These are phyloP conservation scores for Isatis tinctoria DNA, from an alignment of 345 rosid species.

Conservation along the genomic window DNA sequence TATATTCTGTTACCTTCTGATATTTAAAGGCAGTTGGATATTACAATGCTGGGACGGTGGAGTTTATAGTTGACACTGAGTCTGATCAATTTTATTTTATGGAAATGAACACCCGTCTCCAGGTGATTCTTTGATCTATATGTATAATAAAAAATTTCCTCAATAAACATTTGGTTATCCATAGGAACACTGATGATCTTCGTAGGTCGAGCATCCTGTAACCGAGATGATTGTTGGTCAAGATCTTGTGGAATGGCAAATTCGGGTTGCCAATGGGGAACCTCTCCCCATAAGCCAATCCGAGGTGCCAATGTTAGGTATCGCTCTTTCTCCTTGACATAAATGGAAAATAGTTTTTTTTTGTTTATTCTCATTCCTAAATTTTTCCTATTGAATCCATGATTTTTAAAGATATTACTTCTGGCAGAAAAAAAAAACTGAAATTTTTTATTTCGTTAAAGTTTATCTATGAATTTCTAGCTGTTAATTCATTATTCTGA, in stretches of 20 bases:
- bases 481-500: neutral
- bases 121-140: conserved; percentile 44
- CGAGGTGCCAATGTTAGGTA: conserved; percentile 80
- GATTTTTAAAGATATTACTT: neutral
- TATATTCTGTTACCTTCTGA: conserved; percentile 32
- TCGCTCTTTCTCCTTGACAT: neutral
- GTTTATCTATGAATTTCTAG: neutral
- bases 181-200: conserved; percentile 19
- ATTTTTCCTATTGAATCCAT: neutral
- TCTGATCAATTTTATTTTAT: conserved; percentile 82
- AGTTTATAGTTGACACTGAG: conserved; percentile 80
- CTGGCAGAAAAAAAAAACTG: neutral
- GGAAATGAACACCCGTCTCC: conserved; percentile 98
- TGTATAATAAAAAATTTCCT: neutral
- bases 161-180: neutral
- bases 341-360: neutral
- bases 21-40: conserved; percentile 87
- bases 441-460: neutral
- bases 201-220: conserved; percentile 95
- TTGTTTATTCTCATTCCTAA: neutral
- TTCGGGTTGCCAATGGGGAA: conserved; percentile 86
- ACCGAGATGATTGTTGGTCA: conserved; percentile 96
- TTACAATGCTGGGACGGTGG: conserved; percentile 94
- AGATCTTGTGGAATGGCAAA: conserved; percentile 98
- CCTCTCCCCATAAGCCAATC: conserved; percentile 72